Evolutionary conservation across 2,329 filamentous ascomycete genomes (phyloP), one percentile per base, ranked within the genome.

Genomic region (Penicillium sp.): DNA sequence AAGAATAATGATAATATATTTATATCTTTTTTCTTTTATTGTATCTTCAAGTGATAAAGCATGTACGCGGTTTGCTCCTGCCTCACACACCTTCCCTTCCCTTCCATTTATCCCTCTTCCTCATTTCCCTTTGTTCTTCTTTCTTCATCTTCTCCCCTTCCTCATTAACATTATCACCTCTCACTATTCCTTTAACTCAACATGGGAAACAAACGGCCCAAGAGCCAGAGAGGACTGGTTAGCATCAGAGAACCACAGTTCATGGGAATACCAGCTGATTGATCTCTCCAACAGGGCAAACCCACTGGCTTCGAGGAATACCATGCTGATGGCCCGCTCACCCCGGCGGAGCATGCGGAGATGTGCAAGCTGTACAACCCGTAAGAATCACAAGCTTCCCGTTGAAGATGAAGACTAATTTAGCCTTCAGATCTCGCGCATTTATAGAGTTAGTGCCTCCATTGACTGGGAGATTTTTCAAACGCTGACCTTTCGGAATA

Each of bases 291-390:
- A 40, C 54, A 78, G 74, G 67, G 63, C 41, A 73, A 75, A 52
- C 76, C 78, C 4, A 88, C 84, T 5, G 89, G 89, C 0, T 92
- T 91, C 52, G 89, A 92, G 82, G 87, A 91, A 55, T 90, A 84
- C 69, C 94, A 84, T 67, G 85, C 88, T 10, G 93, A 97, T 69
- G 80, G 86, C 1, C 91, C 91, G 0, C 74, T 95, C 54, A 92
- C 88, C 0, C 85, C 87, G 0, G 79, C 78, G 0, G 86, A 96
- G 65, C 80, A 83, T 42, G 73, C 80, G 3, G 80, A 87, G 44
- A 89, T 96, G 64, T 75, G 80, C 17, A 77, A 81, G 10, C 75
- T 94, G 20, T 99, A 96, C 66, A 69, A 84, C 58, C 68, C 75
- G 78, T 89, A 76, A 68, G 85, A 74, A 42, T 7, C 8, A n/a